Evolutionary conservation across 257 asterid species (phyloP).

Genomic region (Anisodus acutangulus): DNA sequence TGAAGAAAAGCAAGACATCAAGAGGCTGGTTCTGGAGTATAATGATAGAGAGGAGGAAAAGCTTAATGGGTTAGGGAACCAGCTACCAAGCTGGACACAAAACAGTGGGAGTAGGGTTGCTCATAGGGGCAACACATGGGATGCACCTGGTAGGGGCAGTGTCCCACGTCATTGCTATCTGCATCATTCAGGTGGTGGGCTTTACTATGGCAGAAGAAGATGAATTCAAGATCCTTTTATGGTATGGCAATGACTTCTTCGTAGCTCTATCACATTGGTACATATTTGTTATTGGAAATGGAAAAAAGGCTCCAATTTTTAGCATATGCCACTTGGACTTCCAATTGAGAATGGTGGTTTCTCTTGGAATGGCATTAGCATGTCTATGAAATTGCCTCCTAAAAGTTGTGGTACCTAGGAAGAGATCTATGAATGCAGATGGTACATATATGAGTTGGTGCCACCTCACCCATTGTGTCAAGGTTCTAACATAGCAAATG

Average conservation of each 20-base stretch:
- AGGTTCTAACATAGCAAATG: conserved; percentile 21
- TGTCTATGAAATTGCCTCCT: background rate
- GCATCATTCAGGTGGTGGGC: conserved; percentile 83
- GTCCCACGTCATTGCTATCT: conserved; percentile 75
- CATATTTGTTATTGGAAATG: conserved; percentile 17
- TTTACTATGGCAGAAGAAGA: conserved; percentile 77
- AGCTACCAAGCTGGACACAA: conserved; percentile 59
- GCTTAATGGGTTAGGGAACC: conserved; percentile 65
- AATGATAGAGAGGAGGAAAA: conserved; percentile 99
- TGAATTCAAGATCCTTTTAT: conserved; percentile 34
- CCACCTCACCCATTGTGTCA: background rate
- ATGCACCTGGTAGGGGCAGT: conserved; percentile 59
- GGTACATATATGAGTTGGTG: conserved; percentile 17
- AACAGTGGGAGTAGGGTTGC: conserved; percentile 66
- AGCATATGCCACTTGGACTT: background rate
- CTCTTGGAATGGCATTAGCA: conserved; percentile 21
- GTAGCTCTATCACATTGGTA: conserved; percentile 11
- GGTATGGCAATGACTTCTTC: background rate
- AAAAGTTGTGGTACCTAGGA: background rate
- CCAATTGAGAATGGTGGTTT: conserved; percentile 12
- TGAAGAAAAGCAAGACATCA: conserved; percentile 96
- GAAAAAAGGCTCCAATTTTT: background rate
- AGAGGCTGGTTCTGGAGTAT: conserved; percentile 84
- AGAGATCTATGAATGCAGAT: conserved; percentile 3
- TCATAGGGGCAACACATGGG: conserved; percentile 72